Evolutionary conservation across 2,329 filamentous ascomycete genomes (phyloP).

Genomic region (Aureobasidium melanogenum): DNA sequence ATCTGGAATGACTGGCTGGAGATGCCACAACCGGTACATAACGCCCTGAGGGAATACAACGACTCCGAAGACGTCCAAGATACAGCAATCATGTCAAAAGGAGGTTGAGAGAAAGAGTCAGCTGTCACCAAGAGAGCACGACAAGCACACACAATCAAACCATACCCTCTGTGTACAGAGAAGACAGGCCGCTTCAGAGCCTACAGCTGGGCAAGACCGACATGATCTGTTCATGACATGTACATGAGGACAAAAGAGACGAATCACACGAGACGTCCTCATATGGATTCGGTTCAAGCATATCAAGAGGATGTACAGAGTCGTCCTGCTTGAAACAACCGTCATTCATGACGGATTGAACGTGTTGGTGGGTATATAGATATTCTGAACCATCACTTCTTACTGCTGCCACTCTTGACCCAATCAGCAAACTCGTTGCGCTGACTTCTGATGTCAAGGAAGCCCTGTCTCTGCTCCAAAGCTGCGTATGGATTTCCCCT

Average conservation of each 20-base stretch:
- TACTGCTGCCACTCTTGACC: slow-evolving; percentile 39
- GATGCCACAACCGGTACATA: slow-evolving; percentile 3
- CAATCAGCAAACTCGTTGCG: slow-evolving; percentile 71
- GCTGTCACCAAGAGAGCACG: neutral
- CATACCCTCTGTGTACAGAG: neutral
- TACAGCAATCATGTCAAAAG: neutral
- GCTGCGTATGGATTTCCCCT: slow-evolving; percentile 72
- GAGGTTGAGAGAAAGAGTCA: neutral
- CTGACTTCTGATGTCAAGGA: slow-evolving; percentile 73
- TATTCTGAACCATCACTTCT: neutral
- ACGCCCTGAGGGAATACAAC: neutral
- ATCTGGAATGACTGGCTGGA: slow-evolving; percentile 13
- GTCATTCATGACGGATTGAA: neutral
- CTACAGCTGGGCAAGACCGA: neutral
- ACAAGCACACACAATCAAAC: neutral
- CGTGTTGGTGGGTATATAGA: neutral
- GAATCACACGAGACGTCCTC: neutral
- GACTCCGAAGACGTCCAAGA: neutral
- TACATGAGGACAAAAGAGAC: neutral
- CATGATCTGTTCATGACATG: neutral
- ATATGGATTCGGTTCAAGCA: neutral
- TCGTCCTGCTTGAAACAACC: neutral
- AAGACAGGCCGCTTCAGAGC: neutral
- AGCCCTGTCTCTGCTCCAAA: slow-evolving; percentile 73
- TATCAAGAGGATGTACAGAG: neutral